Percentiles rank a stretch among this genome's conserved stretches.
Conservation (phyloP, 805 yeast species). For the Saccharomycopsis babjevae region DNA sequence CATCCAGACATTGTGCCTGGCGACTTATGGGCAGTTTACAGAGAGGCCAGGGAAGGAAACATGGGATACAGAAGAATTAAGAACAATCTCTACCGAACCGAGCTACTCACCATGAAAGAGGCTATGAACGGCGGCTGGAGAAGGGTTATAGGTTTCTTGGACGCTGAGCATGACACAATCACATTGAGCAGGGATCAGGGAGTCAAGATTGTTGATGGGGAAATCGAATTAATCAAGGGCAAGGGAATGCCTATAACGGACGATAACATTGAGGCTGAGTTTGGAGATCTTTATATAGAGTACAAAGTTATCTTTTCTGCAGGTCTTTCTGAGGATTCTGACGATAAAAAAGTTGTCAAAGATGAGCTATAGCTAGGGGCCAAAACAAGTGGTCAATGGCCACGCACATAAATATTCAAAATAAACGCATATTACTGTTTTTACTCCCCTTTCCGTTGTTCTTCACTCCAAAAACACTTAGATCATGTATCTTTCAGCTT, state of each 20-base stretch:
- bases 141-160: constrained; percentile 57
- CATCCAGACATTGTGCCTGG: constrained; percentile 80
- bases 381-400: too few relatives aligned
- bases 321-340: constrained; percentile 33
- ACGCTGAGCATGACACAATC: constrained; percentile 39
- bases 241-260: constrained; percentile 75
- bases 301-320: constrained; percentile 35
- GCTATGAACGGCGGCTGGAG: constrained; percentile 76
- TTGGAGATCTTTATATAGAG: constrained; percentile 40
- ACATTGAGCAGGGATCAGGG: constrained; percentile 42
- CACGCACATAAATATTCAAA: too few relatives aligned
- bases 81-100: constrained; percentile 66
- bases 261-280: constrained; percentile 31
- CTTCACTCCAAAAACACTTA: too few relatives aligned
- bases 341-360: constrained; percentile 3
- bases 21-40: constrained; percentile 52
- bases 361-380: constrained; percentile 12
- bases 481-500: too few relatives aligned
- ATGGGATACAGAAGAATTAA: constrained; percentile 84
- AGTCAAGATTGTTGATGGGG: constrained; percentile 48
- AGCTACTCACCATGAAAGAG: constrained; percentile 61
- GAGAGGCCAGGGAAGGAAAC: constrained; percentile 45
- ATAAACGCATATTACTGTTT: too few relatives aligned
- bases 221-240: constrained; percentile 58
- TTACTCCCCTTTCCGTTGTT: too few relatives aligned